phyloP scores from a whole-genome alignment of 371 early-diverging fungal species.

The Entomophthora muscae region DNA sequence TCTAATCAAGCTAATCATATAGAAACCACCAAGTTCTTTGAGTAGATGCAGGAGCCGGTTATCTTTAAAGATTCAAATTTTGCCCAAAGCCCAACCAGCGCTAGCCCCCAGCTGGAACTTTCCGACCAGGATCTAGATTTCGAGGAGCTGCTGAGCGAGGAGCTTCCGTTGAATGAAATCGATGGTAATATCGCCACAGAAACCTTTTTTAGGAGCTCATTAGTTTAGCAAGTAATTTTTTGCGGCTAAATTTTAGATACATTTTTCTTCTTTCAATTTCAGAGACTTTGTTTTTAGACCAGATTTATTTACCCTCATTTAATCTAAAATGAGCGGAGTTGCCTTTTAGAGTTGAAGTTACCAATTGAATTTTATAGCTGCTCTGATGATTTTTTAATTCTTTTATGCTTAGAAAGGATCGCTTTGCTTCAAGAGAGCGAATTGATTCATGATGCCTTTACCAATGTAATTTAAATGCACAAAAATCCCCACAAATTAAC shows the following conservation, averaged over 20 bases:
- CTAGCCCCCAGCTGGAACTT: no score
- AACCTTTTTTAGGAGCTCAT: not conserved
- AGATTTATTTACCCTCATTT: no score
- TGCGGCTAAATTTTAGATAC: not conserved
- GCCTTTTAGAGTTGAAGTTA: not conserved
- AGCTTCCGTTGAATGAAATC: not conserved
- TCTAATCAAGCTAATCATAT: no score
- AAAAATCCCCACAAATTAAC: not conserved
- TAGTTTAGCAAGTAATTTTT: not conserved
- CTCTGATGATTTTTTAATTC: not conserved
- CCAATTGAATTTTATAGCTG: not conserved
- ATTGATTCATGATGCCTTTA: not conserved
- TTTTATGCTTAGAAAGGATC: not conserved
- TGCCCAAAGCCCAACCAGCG: no score
- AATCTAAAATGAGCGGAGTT: no score
- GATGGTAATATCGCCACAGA: not conserved
- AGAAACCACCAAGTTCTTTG: no score
- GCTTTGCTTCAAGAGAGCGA: not conserved
- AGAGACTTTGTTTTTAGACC: not conserved
- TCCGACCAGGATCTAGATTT: not conserved
- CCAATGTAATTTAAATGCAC: not conserved
- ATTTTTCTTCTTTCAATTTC: not conserved
- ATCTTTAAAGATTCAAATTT: no score
- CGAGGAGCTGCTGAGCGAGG: not conserved
- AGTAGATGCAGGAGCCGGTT: no score